phyloP scores from a whole-genome alignment of 2,329 filamentous ascomycete species.

The Ophiobolus disseminans region DNA sequence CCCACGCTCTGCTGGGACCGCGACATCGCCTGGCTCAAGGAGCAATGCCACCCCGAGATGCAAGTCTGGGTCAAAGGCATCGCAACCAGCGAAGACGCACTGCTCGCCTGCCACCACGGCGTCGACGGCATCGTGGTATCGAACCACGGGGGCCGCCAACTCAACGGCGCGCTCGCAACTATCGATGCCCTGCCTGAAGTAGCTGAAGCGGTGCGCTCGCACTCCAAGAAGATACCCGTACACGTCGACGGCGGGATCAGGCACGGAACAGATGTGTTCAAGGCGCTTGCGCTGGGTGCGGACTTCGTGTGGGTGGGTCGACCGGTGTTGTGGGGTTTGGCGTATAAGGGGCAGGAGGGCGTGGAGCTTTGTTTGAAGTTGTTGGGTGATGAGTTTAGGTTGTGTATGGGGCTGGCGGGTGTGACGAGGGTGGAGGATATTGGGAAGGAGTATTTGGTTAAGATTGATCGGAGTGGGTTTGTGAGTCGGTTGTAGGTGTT shows the following conservation, averaged over 20 bases:
- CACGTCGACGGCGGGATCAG: constrained; percentile 89
- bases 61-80: constrained; percentile 54
- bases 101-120: constrained; percentile 51
- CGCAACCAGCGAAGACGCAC: constrained; percentile 51
- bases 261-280: constrained; percentile 90
- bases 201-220: constrained; percentile 55
- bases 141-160: constrained; percentile 61
- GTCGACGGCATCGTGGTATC: constrained; percentile 57
- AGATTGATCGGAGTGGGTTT: constrained; percentile 31
- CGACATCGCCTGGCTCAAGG: constrained; percentile 29
- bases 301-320: constrained; percentile 74
- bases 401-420: constrained; percentile 35
- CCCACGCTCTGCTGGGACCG: constrained; percentile 33
- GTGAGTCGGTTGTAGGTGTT: constrained; percentile 23
- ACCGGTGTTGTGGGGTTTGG: constrained; percentile 72
- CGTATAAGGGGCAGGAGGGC: constrained; percentile 40
- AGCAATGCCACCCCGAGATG: constrained; percentile 30
- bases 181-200: constrained; percentile 62
- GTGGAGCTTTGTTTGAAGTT: constrained; percentile 29
- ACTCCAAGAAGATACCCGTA: constrained; percentile 63
- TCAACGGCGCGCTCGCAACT: constrained; percentile 55
- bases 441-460: constrained; percentile 30
- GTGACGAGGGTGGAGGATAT: constrained; percentile 31
- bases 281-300: constrained; percentile 89
- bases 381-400: constrained; percentile 24